phyloP scores from a whole-genome alignment of 805 yeast genomes.

The Wickerhamiella shivajii region DNA sequence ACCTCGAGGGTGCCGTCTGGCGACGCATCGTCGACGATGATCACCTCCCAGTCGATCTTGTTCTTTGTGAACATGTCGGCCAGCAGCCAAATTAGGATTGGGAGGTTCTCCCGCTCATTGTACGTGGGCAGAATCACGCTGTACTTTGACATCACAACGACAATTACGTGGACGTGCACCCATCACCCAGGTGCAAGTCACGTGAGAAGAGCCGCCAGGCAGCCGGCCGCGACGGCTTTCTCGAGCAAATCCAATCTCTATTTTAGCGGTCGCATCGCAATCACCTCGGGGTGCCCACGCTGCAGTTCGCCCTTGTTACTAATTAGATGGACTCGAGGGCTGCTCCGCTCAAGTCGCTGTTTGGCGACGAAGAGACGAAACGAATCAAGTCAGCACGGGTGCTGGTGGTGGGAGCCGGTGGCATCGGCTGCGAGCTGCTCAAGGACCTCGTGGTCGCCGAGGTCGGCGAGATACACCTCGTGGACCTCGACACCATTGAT shows the following conservation, averaged over 20 bases:
- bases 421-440: slow-evolving; percentile 98
- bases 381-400: slow-evolving; percentile 26
- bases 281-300: no score
- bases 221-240: no score
- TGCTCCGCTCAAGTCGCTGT: slow-evolving; percentile 5
- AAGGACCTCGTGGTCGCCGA: slow-evolving; percentile 98
- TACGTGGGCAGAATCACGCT: slow-evolving; percentile 66
- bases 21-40: slow-evolving; percentile 65
- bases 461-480: slow-evolving; percentile 20
- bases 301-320: no score
- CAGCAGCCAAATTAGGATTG: slow-evolving; percentile 53
- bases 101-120: slow-evolving; percentile 55
- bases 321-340: slow-evolving; percentile 5
- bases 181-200: no score
- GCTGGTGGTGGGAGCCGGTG: slow-evolving; percentile 95
- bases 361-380: slow-evolving; percentile 13
- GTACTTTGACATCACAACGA: slow-evolving; percentile 37
- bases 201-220: no score
- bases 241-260: no score
- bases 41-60: slow-evolving; percentile 56
- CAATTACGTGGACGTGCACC: no score
- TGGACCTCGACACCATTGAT: slow-evolving; percentile 94
- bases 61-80: slow-evolving; percentile 48
- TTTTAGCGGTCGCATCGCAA: no score
- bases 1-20: slow-evolving; percentile 73